These are phyloP conservation scores for Podaxis sp. DNA, from an alignment of 768 basidiomycete species.

Conservation along the genomic window DNA sequence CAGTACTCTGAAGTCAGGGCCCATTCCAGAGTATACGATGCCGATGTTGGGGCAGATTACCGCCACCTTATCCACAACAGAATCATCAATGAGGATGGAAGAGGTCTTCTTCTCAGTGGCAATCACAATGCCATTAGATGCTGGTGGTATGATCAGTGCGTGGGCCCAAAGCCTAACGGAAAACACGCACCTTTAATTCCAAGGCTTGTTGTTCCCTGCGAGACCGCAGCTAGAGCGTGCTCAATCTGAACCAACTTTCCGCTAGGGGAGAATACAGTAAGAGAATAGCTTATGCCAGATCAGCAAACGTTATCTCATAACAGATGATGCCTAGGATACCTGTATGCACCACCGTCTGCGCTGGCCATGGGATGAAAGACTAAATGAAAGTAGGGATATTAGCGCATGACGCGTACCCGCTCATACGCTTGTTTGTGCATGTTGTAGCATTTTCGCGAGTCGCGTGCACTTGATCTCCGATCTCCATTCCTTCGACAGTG, in stretches of 20 bases:
- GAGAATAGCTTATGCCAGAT: conserved; percentile 70
- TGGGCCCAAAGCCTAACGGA: conserved; percentile 8
- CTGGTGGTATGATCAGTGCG: conserved; percentile 34
- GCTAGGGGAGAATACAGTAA: conserved; percentile 98
- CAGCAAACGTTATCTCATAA: conserved; percentile 10
- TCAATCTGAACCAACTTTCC: conserved; percentile 99
- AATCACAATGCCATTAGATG: conserved; percentile 98
- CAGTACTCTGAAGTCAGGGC: conserved; percentile 95
- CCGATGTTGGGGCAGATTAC: conserved; percentile 98
- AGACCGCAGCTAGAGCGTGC: conserved; percentile 95
- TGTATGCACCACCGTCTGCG: conserved; percentile 80
- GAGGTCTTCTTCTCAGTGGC: conserved; percentile 99
- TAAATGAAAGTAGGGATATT: conserved; percentile 18
- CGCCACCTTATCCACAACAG: conserved; percentile 96
- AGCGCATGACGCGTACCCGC: conserved; percentile 15
- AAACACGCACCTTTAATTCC: conserved; percentile 86
- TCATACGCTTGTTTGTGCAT: conserved; percentile 13
- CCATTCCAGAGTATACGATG: conserved; percentile 99
- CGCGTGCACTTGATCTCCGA: conserved; percentile 4
- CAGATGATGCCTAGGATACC: conserved; percentile 30
- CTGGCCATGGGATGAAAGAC: conserved; percentile 55
- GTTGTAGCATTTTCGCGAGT: background rate
- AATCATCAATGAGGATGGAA: conserved; percentile 96
- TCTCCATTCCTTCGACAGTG: background rate
- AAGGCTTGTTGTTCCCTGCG: conserved; percentile 92